phyloP scores from a whole-genome alignment of 1,139 yeast species.

The Kluyveromyces sp. region DNA sequence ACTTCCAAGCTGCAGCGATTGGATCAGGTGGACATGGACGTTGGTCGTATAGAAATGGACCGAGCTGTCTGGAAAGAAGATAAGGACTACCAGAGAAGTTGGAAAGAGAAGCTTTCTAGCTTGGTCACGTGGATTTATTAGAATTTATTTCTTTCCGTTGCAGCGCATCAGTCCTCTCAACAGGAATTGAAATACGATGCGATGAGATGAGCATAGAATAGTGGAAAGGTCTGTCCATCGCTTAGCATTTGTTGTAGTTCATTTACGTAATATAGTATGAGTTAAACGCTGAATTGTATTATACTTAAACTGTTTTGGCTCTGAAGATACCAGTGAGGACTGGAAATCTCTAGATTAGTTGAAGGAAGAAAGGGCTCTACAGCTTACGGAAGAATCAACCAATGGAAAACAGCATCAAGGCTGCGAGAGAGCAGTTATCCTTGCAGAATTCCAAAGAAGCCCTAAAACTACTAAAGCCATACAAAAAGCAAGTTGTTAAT shows the following conservation, averaged over 20 bases:
- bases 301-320: no score
- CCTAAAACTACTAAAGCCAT: slow-evolving; percentile 34
- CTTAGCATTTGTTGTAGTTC: neutral
- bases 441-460: slow-evolving; percentile 38
- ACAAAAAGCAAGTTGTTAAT: slow-evolving; percentile 23
- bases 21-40: slow-evolving; percentile 67
- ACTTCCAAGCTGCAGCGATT: slow-evolving; percentile 49
- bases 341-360: no score
- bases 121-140: slow-evolving; percentile 21
- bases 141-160: slow-evolving; percentile 3
- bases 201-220: neutral
- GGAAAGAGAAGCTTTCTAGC: slow-evolving; percentile 28
- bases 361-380: no score
- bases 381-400: no score
- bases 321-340: no score
- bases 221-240: neutral
- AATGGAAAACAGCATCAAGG: slow-evolving; percentile 17
- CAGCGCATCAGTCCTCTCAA: no score
- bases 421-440: slow-evolving; percentile 34
- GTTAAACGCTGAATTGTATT: no score
- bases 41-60: slow-evolving; percentile 72
- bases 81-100: slow-evolving; percentile 28
- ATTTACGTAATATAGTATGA: no score
- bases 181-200: no score
- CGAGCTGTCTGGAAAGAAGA: slow-evolving; percentile 41